Base-by-base conservation (phyloP, 164 flowering plant species). In the Buxus sempervirens region DNA sequence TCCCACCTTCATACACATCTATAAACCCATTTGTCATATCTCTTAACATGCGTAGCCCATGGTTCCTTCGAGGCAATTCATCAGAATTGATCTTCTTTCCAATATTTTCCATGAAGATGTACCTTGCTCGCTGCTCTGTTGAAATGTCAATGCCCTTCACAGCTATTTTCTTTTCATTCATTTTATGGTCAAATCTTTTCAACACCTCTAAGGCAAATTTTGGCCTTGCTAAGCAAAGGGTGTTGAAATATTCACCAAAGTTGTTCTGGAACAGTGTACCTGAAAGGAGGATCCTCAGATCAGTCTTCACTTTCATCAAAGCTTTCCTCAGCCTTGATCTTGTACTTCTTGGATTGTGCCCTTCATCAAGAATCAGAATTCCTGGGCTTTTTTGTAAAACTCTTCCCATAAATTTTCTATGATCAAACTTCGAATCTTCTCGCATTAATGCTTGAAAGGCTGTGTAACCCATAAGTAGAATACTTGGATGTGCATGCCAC, bases 331-430 rank as follows among this genome's bases (percentile, higher is more conserved):
- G 76, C 75, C 90, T 88, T 0, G 99, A 96, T 49, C 82, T 82
- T 0, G 90, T 93, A 68, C 98, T 93, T 73, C 99, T 84, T 0
- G 99, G 99, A 72, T 96, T 96, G 81, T 96, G 99, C 51, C 98
- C 99, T 80, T 96, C 99, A 58, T 93, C 99, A 45, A 96, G 88
- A 20, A 96, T 73, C 53, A 96, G 61, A 59, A 96, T 76, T 32
- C 96, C 97, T 0, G 98, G 95, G 70, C 97, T 93, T 62, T 84
- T 78, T 51, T 84, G 68, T 71, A 96, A 63, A 21, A 86, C 72
- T 66, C 77, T 80, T 9, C 92, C 88, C 91, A 93, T 87, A 66
- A 80, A 83, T 66, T 75, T 87, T 68, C 88, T 74, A 64, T 87
- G 86, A 0, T 79, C 80, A 59, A 76, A 77, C 69, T 72, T 79